A percentile compares a stretch with the other conserved stretches of the same genome.
Conservation (phyloP, 2,329 filamentous ascomycete genomes). For the Metarhizium humberi region DNA sequence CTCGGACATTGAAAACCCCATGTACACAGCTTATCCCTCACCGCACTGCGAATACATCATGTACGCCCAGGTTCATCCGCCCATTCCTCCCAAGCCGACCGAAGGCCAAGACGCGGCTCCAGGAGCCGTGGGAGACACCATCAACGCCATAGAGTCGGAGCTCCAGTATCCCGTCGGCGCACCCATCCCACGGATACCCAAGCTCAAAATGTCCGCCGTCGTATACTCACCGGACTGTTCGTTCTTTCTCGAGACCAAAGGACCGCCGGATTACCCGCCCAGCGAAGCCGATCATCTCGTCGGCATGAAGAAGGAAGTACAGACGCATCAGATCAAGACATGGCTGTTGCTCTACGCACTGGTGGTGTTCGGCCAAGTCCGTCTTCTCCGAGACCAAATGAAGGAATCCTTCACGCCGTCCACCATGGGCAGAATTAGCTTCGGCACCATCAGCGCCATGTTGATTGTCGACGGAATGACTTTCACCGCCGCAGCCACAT, state of each 20-base stretch:
- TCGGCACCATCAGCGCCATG: constrained; percentile 53
- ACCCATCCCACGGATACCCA: constrained; percentile 44
- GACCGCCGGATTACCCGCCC: constrained; percentile 45
- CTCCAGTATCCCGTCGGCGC: constrained; percentile 52
- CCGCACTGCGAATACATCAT: constrained; percentile 86
- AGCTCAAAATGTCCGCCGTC: constrained; percentile 51
- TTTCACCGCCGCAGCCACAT: constrained; percentile 46
- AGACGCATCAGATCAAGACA: constrained; percentile 45
- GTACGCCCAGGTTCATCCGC: constrained; percentile 68
- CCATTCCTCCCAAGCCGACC: constrained; percentile 28
- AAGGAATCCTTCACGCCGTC: constrained; percentile 59
- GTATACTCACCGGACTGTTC: constrained; percentile 61
- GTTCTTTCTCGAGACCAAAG: constrained; percentile 56
- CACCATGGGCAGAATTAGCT: constrained; percentile 56
- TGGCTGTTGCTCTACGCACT: constrained; percentile 48
- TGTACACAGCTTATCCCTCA: constrained; percentile 46
- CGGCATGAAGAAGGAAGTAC: constrained; percentile 53
- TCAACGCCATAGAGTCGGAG: constrained; percentile 52
- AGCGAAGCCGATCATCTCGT: constrained; percentile 45
- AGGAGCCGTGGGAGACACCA: constrained; percentile 26
- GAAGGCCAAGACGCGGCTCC: constrained; percentile 18
- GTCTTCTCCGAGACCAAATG: constrained; percentile 54
- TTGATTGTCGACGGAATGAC: constrained; percentile 52
- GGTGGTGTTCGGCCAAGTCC: constrained; percentile 51
- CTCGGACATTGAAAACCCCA: constrained; percentile 53